Conservation (phyloP, 2,329 filamentous ascomycete genomes). For the Tolypocladium tropicale region DNA sequence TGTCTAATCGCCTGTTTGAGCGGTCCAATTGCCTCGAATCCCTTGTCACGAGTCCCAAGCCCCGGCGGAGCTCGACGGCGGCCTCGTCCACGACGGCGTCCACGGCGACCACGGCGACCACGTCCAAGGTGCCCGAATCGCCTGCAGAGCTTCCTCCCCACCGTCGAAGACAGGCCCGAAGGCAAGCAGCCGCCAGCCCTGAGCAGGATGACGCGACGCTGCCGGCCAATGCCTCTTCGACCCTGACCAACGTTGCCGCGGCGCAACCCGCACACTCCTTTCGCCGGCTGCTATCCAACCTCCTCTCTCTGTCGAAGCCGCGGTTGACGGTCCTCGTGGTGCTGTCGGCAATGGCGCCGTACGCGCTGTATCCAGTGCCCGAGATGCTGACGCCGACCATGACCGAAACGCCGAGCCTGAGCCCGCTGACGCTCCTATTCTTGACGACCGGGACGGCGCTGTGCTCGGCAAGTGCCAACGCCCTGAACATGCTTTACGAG, state of each 20-base stretch:
- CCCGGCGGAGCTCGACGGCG: slow-evolving; percentile 14
- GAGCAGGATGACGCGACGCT: slow-evolving; percentile 18
- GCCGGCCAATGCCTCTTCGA: slow-evolving; percentile 42
- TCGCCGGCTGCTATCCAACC: slow-evolving; percentile 63
- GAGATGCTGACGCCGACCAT: slow-evolving; percentile 64
- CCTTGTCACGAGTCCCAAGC: slow-evolving; percentile 16
- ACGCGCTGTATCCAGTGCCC: slow-evolving; percentile 87
- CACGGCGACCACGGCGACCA: slow-evolving; percentile 5
- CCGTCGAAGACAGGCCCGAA: slow-evolving; percentile 22
- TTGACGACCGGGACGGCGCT: slow-evolving; percentile 82
- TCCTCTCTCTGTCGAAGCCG: slow-evolving; percentile 89
- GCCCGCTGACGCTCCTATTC: slow-evolving; percentile 83
- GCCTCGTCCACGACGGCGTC: slow-evolving; percentile 7
- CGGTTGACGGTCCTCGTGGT: slow-evolving; percentile 86
- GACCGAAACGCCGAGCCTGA: slow-evolving; percentile 66
- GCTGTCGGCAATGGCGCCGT: slow-evolving; percentile 80
- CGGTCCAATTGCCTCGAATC: slow-evolving; percentile 25
- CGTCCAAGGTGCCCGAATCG: slow-evolving; percentile 10
- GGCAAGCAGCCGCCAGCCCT: slow-evolving; percentile 8
- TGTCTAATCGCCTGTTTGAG: slow-evolving; percentile 26
- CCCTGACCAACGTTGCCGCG: slow-evolving; percentile 42
- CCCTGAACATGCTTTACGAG: slow-evolving; percentile 96
- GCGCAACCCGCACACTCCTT: slow-evolving; percentile 39
- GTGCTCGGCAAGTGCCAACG: slow-evolving; percentile 83
- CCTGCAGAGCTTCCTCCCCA: slow-evolving; percentile 20